Conservation (phyloP, 2,329 filamentous ascomycete genomes). For the Ophiostoma triangulosporum region DNA sequence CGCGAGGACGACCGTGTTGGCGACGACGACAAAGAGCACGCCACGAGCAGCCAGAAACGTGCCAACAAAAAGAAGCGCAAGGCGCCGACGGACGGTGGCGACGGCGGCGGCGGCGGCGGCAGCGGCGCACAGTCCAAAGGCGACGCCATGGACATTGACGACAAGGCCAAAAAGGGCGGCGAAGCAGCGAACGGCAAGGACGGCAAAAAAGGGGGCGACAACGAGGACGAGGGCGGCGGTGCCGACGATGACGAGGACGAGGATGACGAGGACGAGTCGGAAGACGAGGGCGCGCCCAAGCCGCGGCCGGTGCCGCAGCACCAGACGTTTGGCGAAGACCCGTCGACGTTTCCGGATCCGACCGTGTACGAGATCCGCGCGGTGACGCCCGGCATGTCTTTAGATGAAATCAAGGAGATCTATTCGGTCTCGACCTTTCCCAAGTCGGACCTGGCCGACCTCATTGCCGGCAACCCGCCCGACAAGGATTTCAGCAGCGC, state of each 20-base stretch:
- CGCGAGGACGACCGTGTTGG: constrained; percentile 36
- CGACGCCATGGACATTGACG: constrained; percentile 41
- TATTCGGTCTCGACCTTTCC: constrained; percentile 81
- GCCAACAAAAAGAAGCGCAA: constrained; percentile 70
- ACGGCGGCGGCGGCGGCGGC: constrained; percentile 21
- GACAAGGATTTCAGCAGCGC: constrained; percentile 92
- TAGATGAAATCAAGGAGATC: constrained; percentile 77
- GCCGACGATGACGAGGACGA: constrained; percentile 13
- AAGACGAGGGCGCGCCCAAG: constrained; percentile 48
- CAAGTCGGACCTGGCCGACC: constrained; percentile 61
- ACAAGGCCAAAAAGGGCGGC: constrained; percentile 31
- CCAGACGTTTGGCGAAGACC: constrained; percentile 86
- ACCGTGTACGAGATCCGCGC: constrained; percentile 87
- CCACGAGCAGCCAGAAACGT: constrained; percentile 29
- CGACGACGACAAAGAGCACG: constrained; percentile 31
- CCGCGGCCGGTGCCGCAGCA: constrained; percentile 56
- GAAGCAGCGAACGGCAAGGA: constrained; percentile 16
- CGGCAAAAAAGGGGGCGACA: constrained; percentile 18
- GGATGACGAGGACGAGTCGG: constrained; percentile 27
- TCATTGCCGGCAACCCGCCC: constrained; percentile 78
- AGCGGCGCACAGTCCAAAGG: constrained; percentile 36
- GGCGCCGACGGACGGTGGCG: constrained; percentile 29
- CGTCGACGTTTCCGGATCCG: constrained; percentile 79
- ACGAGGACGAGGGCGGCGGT: constrained; percentile 15
- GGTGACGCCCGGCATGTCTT: constrained; percentile 59